A percentile compares a stretch with the other conserved stretches of the same genome.
phyloP scores from a whole-genome alignment of 2,329 filamentous ascomycete species.

The Colletotrichum melonis region DNA sequence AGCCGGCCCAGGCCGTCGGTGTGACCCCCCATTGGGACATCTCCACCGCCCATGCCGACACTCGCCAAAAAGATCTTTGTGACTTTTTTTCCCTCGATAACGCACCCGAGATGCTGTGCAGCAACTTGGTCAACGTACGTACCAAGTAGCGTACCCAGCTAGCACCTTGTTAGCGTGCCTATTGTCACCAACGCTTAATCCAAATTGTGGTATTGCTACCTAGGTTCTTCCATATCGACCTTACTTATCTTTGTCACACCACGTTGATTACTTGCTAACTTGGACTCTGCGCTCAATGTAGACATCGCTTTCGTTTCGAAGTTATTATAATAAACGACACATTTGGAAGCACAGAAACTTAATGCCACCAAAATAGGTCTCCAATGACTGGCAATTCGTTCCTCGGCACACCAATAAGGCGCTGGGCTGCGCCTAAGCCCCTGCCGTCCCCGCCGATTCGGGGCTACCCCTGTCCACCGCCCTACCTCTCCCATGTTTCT shows the following conservation, averaged over 20 bases:
- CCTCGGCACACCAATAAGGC: conserved; percentile 21
- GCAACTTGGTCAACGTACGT: not conserved
- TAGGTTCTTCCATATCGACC: not conserved
- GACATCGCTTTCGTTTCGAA: conserved; percentile 15
- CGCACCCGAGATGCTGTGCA: not conserved
- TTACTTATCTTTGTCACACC: not conserved
- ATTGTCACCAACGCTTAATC: not conserved
- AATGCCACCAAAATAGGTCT: conserved; percentile 30
- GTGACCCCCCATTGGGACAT: conserved; percentile 19
- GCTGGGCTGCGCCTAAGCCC: conserved; percentile 27
- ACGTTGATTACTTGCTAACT: not conserved
- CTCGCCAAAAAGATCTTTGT: conserved; percentile 12
- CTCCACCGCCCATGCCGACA: not conserved
- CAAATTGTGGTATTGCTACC: not conserved
- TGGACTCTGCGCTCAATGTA: not conserved
- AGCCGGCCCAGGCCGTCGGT: conserved; percentile 33
- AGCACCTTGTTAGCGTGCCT: conserved; percentile 12
- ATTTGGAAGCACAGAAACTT: not conserved
- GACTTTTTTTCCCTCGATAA: not conserved
- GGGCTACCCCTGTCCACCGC: conserved; percentile 21
- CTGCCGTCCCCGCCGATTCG: conserved; percentile 24
- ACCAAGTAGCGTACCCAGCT: no score
- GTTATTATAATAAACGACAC: conserved; percentile 8
- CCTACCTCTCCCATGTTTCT: conserved; percentile 26
- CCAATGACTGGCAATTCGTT: conserved; percentile 7